A percentile compares a stretch with the other conserved stretches of the same genome.
phyloP scores from a whole-genome alignment of 176 grass and related monocot genomes.

The Carex myosuroides region DNA sequence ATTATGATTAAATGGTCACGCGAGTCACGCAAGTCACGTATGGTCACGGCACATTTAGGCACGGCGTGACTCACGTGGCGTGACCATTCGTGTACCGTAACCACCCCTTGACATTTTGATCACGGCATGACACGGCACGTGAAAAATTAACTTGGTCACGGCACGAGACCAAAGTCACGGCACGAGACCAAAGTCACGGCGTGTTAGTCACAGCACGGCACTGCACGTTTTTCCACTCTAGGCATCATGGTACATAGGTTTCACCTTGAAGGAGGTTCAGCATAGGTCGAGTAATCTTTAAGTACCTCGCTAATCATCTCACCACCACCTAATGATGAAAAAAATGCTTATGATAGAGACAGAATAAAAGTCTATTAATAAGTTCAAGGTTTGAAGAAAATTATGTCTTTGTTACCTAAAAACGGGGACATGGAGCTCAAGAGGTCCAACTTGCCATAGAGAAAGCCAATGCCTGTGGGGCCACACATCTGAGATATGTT shows the following conservation, averaged over 20 bases:
- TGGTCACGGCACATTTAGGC: too few species aligned
- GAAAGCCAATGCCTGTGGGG: slow-evolving; percentile 83
- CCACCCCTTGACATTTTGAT: too few species aligned
- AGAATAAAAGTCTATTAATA: background rate
- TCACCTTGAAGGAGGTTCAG: slow-evolving; percentile 92
- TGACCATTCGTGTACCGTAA: too few species aligned
- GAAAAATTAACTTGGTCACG: too few species aligned
- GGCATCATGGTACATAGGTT: background rate
- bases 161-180: too few species aligned
- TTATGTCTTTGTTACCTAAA: slow-evolving; percentile 55
- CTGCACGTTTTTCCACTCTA: too few species aligned
- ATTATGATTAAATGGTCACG: too few species aligned
- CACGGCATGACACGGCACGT: too few species aligned
- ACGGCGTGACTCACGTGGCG: too few species aligned
- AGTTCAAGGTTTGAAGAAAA: slow-evolving; percentile 12
- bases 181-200: too few species aligned
- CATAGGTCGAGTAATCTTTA: slow-evolving; percentile 77
- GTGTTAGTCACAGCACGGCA: too few species aligned
- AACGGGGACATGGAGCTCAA: slow-evolving; percentile 82
- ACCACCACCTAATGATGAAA: slow-evolving; percentile 59
- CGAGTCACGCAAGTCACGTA: too few species aligned
- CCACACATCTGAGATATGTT: slow-evolving; percentile 96
- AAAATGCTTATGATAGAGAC: slow-evolving; percentile 4
- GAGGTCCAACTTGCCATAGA: slow-evolving; percentile 72
- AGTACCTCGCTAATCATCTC: slow-evolving; percentile 95